A percentile compares a stretch with the other conserved stretches of the same genome.
Conservation (phyloP, 352 stramenopile species). For the Peronosclerospora sorghi region DNA sequence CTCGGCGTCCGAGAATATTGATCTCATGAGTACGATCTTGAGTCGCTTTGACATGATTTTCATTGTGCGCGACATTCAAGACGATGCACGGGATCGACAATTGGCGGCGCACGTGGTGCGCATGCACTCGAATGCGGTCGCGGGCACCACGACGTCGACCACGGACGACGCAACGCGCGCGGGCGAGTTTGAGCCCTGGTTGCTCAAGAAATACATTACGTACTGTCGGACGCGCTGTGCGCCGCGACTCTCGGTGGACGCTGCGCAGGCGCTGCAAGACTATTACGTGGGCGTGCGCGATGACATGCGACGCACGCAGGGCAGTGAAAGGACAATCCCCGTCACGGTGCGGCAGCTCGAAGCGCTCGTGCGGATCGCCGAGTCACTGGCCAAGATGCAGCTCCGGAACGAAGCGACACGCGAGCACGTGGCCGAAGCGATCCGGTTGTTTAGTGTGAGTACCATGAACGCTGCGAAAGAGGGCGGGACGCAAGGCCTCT, state of each 20-base stretch:
- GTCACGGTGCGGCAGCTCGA: conserved; percentile 99
- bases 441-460: conserved; percentile 96
- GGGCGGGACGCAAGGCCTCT: conserved; percentile 76
- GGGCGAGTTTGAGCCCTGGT: conserved; percentile 69
- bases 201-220: conserved; percentile 97
- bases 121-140: conserved; percentile 90
- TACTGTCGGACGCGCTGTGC: conserved; percentile 94
- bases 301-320: conserved; percentile 84
- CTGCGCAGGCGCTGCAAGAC: conserved; percentile 89
- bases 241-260: conserved; percentile 86
- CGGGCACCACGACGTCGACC: conserved; percentile 11
- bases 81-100: conserved; percentile 91
- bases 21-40: conserved; percentile 98
- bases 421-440: conserved; percentile 93
- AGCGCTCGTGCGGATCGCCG: conserved; percentile 93
- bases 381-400: conserved; percentile 97
- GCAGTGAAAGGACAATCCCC: conserved; percentile 81
- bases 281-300: conserved; percentile 97
- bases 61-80: conserved; percentile 96
- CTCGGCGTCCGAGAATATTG: conserved; percentile 97
- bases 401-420: conserved; percentile 75
- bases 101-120: conserved; percentile 98
- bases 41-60: conserved; percentile 99
- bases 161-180: conserved; percentile 13
- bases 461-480: conserved; percentile 95